These are phyloP conservation scores for Sonneratia alba DNA, from an alignment of 345 rosid genomes.

Conservation along the genomic window DNA sequence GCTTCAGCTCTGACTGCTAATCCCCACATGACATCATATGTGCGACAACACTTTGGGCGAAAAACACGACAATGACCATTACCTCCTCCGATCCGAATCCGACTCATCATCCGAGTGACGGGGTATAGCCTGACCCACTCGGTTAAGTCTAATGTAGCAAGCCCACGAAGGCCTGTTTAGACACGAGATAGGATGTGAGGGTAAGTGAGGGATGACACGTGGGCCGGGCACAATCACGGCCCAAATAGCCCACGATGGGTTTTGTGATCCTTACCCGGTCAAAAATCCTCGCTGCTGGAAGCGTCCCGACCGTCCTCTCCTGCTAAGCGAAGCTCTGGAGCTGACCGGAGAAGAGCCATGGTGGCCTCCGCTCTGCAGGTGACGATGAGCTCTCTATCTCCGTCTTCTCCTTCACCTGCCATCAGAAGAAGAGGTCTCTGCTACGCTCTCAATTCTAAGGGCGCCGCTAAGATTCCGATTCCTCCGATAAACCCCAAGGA, in stretches of 20 bases:
- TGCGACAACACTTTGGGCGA: no score
- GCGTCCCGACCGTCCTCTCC: not conserved
- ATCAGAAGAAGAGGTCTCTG: conserved; percentile 24
- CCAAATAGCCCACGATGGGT: not conserved
- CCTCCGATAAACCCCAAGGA: conserved; percentile 74
- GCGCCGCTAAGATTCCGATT: conserved; percentile 48
- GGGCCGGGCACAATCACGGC: not conserved
- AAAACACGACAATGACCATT: no score
- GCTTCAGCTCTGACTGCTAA: no score
- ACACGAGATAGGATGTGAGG: no score
- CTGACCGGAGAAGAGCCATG: conserved; percentile 20
- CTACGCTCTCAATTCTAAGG: conserved; percentile 26
- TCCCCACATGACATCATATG: no score
- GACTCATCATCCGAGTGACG: no score
- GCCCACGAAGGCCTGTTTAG: no score
- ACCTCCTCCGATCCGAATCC: no score
- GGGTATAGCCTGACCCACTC: no score
- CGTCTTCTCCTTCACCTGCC: conserved; percentile 21
- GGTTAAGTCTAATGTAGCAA: no score
- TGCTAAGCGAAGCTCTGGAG: not conserved
- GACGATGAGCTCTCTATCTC: conserved; percentile 30
- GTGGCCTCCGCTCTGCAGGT: conserved; percentile 48
- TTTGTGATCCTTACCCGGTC: not conserved
- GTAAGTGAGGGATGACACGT: no score
- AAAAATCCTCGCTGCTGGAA: not conserved